Conservation (phyloP, 768 basidiomycete species). For the Saitozyma podzolica region DNA sequence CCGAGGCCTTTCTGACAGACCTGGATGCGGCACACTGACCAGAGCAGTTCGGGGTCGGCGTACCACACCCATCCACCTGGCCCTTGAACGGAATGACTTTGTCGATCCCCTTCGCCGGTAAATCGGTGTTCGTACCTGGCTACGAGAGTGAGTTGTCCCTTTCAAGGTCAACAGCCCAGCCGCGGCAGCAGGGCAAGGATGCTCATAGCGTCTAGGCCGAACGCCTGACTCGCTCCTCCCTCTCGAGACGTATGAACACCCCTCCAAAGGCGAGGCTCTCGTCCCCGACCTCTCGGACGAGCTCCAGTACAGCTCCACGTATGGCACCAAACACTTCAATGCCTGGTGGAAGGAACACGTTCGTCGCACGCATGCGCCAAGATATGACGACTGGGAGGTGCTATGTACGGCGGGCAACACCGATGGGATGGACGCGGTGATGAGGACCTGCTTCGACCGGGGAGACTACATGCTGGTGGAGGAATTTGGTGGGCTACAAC, state of each 20-base stretch:
- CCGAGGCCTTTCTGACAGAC: neutral
- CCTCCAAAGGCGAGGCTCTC: conserved; percentile 26
- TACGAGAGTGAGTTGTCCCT: conserved; percentile 32
- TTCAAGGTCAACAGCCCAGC: conserved; percentile 3
- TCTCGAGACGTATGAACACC: conserved; percentile 24
- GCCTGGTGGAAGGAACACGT: conserved; percentile 38
- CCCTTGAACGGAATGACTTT: conserved; percentile 44
- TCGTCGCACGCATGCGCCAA: conserved; percentile 46
- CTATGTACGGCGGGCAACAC: conserved; percentile 69
- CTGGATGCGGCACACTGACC: neutral
- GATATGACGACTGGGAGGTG: conserved; percentile 61
- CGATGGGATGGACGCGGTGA: conserved; percentile 56
- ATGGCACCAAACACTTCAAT: conserved; percentile 30
- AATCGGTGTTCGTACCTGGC: conserved; percentile 39
- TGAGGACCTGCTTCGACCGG: conserved; percentile 25
- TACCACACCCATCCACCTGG: conserved; percentile 44
- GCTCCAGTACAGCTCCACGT: conserved; percentile 34
- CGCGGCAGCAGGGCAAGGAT: too few relatives aligned
- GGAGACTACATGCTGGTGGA: conserved; percentile 52
- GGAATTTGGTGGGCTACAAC: conserved; percentile 67
- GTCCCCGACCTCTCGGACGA: conserved; percentile 30
- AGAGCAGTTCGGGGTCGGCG: conserved; percentile 36
- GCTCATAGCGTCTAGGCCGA: neutral
- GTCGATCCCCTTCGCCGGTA: conserved; percentile 37
- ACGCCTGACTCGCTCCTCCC: conserved; percentile 25